Conservation (phyloP, 176 grass and related monocot genomes). For the Triticum turgidum region DNA sequence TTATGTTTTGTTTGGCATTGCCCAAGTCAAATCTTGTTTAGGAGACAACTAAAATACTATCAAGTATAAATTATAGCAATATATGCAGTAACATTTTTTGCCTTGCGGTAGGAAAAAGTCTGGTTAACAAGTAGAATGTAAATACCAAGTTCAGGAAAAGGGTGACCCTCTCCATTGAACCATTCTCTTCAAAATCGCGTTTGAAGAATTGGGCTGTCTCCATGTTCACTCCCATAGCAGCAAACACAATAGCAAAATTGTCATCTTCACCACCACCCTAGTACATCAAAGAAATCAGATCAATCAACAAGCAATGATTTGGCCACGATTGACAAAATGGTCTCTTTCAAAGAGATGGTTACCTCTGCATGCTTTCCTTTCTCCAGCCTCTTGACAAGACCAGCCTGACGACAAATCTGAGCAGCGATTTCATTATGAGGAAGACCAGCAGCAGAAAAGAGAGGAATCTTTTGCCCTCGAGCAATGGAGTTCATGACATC, state of each 20-base stretch:
- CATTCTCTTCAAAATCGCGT: slow-evolving; percentile 99
- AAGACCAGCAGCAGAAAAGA: slow-evolving; percentile 98
- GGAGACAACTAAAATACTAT: not conserved
- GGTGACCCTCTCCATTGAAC: slow-evolving; percentile 98
- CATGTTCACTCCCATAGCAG: slow-evolving; percentile 99
- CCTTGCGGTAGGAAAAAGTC: not conserved
- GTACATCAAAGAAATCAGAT: slow-evolving; percentile 9
- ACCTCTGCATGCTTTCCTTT: slow-evolving; percentile 85
- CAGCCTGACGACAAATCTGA: slow-evolving; percentile 99
- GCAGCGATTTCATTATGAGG: slow-evolving; percentile 99
- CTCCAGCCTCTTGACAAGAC: slow-evolving; percentile 91
- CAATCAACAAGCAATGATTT: not conserved
- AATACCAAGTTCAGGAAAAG: slow-evolving; percentile 98
- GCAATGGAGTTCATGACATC: slow-evolving; percentile 99
- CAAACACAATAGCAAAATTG: slow-evolving; percentile 99
- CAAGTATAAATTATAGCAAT: not conserved
- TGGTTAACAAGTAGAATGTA: not conserved
- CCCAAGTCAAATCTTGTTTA: not conserved
- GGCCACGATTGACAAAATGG: not conserved
- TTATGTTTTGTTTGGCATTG: not conserved
- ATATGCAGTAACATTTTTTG: not conserved
- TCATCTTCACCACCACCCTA: slow-evolving; percentile 87
- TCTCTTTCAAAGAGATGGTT: not conserved
- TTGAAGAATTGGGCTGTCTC: slow-evolving; percentile 99
- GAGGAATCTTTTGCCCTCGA: slow-evolving; percentile 97